Conservation (phyloP, 345 rosid genomes). For the Linum usitatissimum region DNA sequence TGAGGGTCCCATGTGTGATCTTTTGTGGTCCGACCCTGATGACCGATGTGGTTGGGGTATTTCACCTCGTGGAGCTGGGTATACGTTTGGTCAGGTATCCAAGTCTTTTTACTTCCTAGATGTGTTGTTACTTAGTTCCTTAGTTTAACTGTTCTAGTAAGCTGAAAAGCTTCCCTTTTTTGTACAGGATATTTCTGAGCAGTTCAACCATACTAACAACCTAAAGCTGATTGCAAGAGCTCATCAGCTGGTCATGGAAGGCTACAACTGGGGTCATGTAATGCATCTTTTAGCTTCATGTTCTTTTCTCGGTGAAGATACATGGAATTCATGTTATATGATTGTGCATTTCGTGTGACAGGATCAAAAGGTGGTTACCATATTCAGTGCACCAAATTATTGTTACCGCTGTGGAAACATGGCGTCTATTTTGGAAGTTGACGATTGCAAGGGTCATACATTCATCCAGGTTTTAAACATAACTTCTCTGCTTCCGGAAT, state of each 20-base stretch:
- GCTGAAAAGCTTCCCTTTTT: conserved; percentile 3
- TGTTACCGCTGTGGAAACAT: conserved; percentile 98
- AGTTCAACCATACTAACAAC: conserved; percentile 81
- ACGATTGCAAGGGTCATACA: conserved; percentile 86
- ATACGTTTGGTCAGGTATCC: conserved; percentile 88
- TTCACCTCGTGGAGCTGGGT: conserved; percentile 95
- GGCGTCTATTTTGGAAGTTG: conserved; percentile 92
- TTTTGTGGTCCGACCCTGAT: conserved; percentile 97
- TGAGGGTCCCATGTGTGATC: conserved; percentile 98
- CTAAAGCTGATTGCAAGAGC: conserved; percentile 89
- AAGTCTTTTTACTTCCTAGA: neutral
- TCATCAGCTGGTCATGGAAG: conserved; percentile 95
- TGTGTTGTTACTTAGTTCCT: neutral
- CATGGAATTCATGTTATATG: neutral
- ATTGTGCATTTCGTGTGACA: conserved; percentile 20
- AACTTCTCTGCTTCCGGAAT: neutral
- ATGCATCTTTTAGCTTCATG: conserved; percentile 5
- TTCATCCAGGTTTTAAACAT: conserved; percentile 66
- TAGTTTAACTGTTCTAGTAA: neutral
- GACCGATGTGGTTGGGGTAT: conserved; percentile 97
- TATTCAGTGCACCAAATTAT: conserved; percentile 93
- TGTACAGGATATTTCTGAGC: conserved; percentile 86
- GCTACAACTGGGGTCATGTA: conserved; percentile 98
- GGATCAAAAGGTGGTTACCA: conserved; percentile 96
- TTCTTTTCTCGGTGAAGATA: neutral